Evolutionary conservation across 768 basidiomycete genomes (phyloP).

Genomic region (Kwoniella sp.): DNA sequence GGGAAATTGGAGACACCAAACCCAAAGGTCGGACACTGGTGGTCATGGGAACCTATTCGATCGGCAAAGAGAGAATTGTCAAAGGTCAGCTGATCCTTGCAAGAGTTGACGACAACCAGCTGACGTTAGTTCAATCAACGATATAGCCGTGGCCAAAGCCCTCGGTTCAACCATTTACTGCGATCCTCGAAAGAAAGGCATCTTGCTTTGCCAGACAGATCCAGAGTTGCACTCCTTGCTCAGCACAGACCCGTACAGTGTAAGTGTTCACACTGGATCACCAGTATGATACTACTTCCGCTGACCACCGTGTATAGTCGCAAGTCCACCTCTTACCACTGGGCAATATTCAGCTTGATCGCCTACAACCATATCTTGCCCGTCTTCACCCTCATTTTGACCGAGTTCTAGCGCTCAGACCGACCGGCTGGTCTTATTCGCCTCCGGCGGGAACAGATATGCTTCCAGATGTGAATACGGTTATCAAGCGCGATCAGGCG

Average conservation of each 20-base stretch:
- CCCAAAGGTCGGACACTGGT: conserved; percentile 51
- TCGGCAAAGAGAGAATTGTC: conserved; percentile 96
- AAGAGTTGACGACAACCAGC: neutral
- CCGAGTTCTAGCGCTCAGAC: conserved; percentile 78
- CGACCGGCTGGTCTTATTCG: conserved; percentile 92
- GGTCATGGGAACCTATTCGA: conserved; percentile 74
- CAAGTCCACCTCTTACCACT: conserved; percentile 86
- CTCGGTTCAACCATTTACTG: conserved; percentile 83
- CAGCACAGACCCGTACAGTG: conserved; percentile 73
- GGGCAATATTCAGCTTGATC: conserved; percentile 70
- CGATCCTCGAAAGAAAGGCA: conserved; percentile 77
- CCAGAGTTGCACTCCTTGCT: conserved; percentile 76
- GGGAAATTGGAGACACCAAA: conserved; percentile 32
- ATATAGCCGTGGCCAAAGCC: conserved; percentile 77
- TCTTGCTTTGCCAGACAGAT: conserved; percentile 82
- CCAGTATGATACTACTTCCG: neutral
- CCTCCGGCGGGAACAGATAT: conserved; percentile 68
- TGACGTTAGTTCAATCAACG: conserved; percentile 9
- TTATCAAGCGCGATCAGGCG: conserved; percentile 70
- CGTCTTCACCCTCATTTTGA: conserved; percentile 72
- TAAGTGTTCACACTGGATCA: conserved; percentile 18
- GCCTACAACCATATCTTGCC: conserved; percentile 73
- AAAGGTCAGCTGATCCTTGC: conserved; percentile 69
- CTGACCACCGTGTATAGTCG: conserved; percentile 45
- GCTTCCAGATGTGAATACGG: conserved; percentile 66